Base-by-base conservation (phyloP, 306 rosid species). In the Inga laurina region DNA sequence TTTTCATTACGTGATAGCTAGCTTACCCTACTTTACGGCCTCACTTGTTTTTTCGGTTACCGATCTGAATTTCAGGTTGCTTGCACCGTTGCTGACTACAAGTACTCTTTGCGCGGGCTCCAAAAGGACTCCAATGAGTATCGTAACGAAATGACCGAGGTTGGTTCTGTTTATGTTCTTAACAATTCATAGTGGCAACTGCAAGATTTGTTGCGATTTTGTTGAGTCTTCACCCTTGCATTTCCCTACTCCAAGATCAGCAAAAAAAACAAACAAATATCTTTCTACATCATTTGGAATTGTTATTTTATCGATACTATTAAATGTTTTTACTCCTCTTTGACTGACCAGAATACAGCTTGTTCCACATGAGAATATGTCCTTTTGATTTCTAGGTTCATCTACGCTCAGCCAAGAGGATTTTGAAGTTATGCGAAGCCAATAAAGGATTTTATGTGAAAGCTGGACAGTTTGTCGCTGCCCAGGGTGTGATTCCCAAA, bases 361-460 rank as follows among this genome's bases (percentile, higher is more conserved):
- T 32, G 56, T 79, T 84, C 56, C 22, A 18, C 24, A 15, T 78
- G 77, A 85, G 62, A 73, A 30, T 21, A 75, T 85, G 68, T 39
- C 66, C 27, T 79, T 75, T 82, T 67, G 83, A 51, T 76, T 70
- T 32, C 48, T 84, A 93, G 98, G 94, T 91, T 85, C 98, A 95
- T 86, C 79, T 44, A 43, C 97, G 97, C 41, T 93, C 97, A 4
- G 97, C 98, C 19, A 77, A 81, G 78, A 93, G 97, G 86, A 74
- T 91, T 75, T 82, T 79, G 83, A 89, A 85, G 84, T 69, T 95
- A 84, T 95, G 98, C 62, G 97, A 95, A 79, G 89, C 81, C 73
- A 95, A 95, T 74, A 93, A 89, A 89, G 97, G 98, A 16, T 93
- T 95, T 81, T 95, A 95, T 78, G 97, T 92, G 77, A 95, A 95